These are phyloP conservation scores for Neotropicomus parvogracilis DNA, from an alignment of 1,284 basidiomycete species.

Conservation along the genomic window DNA sequence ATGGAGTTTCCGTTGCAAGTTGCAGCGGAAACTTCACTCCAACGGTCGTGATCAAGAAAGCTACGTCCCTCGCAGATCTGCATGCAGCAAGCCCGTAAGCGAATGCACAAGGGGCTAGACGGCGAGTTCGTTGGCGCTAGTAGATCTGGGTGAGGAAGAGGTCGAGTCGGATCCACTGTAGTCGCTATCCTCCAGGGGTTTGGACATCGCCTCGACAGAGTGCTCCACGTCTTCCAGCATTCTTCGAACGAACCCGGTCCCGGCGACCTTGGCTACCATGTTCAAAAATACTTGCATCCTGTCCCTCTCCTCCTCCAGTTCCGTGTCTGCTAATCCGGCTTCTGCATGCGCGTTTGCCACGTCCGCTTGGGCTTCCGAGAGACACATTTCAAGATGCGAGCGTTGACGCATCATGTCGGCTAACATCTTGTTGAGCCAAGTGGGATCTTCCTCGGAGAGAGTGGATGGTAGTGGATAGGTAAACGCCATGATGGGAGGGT, in stretches of 20 bases:
- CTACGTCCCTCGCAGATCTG: not conserved
- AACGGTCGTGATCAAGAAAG: not conserved
- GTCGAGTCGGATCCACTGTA: slow-evolving; percentile 1
- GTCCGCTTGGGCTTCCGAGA: slow-evolving; percentile 19
- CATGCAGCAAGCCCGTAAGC: not conserved
- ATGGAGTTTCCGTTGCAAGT: not conserved
- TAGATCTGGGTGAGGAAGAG: slow-evolving; percentile 4
- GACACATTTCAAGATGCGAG: slow-evolving; percentile 15
- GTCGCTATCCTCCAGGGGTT: not conserved
- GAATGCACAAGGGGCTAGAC: not conserved
- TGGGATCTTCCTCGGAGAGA: slow-evolving; percentile 21
- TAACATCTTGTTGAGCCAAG: slow-evolving; percentile 28
- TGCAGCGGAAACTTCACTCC: too few species aligned
- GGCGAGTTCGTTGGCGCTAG: not conserved
- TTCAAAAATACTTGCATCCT: slow-evolving; percentile 29
- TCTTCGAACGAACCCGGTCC: slow-evolving; percentile 27
- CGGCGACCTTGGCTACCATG: slow-evolving; percentile 24
- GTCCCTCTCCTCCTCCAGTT: slow-evolving; percentile 23
- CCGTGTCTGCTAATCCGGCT: slow-evolving; percentile 25
- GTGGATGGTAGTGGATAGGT: slow-evolving; percentile 27
- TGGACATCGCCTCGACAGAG: slow-evolving; percentile 19
- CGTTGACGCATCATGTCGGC: slow-evolving; percentile 28
- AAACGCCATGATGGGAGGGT: slow-evolving; percentile 27
- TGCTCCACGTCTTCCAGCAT: slow-evolving; percentile 20
- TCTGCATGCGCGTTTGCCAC: slow-evolving; percentile 25